Conservation (phyloP, 2,329 filamentous ascomycete species). For the Stagonosporopsis rhizophila region DNA sequence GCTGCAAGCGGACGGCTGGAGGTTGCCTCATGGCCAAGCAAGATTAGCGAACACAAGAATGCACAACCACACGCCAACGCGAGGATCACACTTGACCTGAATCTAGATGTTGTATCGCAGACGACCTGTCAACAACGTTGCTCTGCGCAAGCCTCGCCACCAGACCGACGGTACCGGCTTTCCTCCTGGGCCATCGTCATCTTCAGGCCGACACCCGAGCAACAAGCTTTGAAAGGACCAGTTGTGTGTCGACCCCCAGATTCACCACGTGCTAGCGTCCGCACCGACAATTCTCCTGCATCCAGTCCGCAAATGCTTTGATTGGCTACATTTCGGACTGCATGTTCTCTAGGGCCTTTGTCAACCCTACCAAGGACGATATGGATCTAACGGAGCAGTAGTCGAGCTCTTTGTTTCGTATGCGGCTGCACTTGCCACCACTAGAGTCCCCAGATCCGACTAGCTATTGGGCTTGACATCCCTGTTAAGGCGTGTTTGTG, state of each 20-base stretch:
- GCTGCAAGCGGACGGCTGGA: slow-evolving; percentile 4
- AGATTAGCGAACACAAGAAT: slow-evolving; percentile 13
- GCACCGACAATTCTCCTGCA: background rate
- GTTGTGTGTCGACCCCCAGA: slow-evolving; percentile 11
- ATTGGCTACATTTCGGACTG: background rate
- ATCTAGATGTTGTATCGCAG: background rate
- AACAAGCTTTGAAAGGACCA: slow-evolving; percentile 6
- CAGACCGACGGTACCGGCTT: background rate
- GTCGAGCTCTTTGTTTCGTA: background rate
- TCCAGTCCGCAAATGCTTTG: background rate
- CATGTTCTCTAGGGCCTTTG: background rate
- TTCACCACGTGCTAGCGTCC: slow-evolving; percentile 1
- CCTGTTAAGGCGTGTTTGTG: background rate
- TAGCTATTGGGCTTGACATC: slow-evolving; percentile 11
- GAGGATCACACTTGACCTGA: background rate
- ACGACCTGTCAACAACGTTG: background rate
- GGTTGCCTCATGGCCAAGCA: background rate
- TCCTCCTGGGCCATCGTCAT: slow-evolving; percentile 12
- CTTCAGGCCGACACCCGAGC: background rate
- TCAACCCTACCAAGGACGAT: background rate
- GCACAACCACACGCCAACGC: background rate
- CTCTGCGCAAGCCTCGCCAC: background rate
- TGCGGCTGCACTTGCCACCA: slow-evolving; percentile 7
- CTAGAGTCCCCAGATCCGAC: slow-evolving; percentile 7
- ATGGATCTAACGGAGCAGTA: background rate